Percentiles rank a stretch among this genome's conserved stretches.
These are phyloP conservation scores for Pleurotus tuoliensis DNA, from an alignment of 768 basidiomycete species.

Conservation along the genomic window DNA sequence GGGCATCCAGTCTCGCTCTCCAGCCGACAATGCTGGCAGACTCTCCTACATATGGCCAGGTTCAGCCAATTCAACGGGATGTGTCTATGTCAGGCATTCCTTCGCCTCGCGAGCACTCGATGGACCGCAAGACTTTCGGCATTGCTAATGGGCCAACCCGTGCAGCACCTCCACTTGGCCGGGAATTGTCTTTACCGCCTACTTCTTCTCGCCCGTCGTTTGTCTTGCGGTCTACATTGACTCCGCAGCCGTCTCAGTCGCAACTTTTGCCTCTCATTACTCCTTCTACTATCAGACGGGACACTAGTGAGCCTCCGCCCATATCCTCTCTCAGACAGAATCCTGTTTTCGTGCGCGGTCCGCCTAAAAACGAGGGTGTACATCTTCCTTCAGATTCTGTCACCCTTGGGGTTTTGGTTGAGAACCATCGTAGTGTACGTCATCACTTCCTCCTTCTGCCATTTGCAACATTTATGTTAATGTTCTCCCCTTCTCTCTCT, in stretches of 20 bases:
- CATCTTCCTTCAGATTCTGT: slow-evolving; percentile 30
- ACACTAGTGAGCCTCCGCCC: slow-evolving; percentile 68
- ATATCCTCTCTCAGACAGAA: slow-evolving; percentile 57
- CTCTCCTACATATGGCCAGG: slow-evolving; percentile 40
- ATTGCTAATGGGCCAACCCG: not conserved
- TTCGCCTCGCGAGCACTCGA: slow-evolving; percentile 37
- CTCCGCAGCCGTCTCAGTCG: slow-evolving; percentile 50
- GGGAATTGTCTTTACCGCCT: slow-evolving; percentile 47
- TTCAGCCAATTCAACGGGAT: slow-evolving; percentile 35
- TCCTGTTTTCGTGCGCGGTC: slow-evolving; percentile 68
- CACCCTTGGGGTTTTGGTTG: slow-evolving; percentile 57
- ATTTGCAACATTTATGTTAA: not conserved
- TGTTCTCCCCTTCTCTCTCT: slow-evolving; percentile 3
- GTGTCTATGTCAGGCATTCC: slow-evolving; percentile 37
- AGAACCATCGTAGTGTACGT: slow-evolving; percentile 54
- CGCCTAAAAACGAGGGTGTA: slow-evolving; percentile 28
- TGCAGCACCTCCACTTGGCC: slow-evolving; percentile 22
- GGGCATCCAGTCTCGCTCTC: slow-evolving; percentile 24
- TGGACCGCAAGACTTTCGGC: slow-evolving; percentile 24
- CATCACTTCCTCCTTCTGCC: slow-evolving; percentile 1
- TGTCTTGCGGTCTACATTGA: slow-evolving; percentile 65
- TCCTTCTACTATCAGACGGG: slow-evolving; percentile 27
- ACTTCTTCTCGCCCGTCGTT: slow-evolving; percentile 43
- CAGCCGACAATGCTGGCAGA: slow-evolving; percentile 75
- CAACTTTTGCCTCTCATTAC: not conserved